Evolutionary conservation across 1,284 basidiomycete species (phyloP), one percentile per base, ranked within the genome.

Genomic region (Malassezia psittaci): DNA sequence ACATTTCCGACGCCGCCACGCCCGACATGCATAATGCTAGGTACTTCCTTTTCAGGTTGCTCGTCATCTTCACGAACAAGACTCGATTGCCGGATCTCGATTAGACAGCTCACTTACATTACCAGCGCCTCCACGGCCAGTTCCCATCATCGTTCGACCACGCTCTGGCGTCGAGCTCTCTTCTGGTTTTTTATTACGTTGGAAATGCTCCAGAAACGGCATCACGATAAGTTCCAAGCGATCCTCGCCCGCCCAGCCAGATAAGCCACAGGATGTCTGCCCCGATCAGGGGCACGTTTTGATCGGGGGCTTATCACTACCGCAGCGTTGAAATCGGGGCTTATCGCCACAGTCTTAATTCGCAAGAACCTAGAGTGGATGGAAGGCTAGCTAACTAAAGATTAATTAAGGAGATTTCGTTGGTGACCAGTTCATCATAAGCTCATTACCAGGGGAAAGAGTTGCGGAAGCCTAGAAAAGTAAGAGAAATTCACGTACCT

Each of bases 1-100:
- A 87, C 82, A 76, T 88, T 88, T 40, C 86, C 86, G 16, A 80
- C 81, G 24, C 86, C 86, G 36, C 86, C 86, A 34, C 86, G 81
- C 16, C 87, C 86, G 41, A 82, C 81, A 38, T 83, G 83, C 61
- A 78, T 79, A n/a, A 38, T 45, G 16, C 18, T n/a, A 18, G 43
- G 56, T 60, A 77, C 79, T n/a, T 46, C 32, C 40, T 40, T 21
- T 15, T 38, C 51, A 7, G 52, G 33, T 12, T 41, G 37, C 34
- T 41, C 16, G 18, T 52, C 51, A 16, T 18, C 19, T 7, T 29
- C 24, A 29, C 24, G 24, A 3, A 29, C 24, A 29, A 29, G 24
- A 29, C 24, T 29, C 7, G 24, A 29, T 29, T 29, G 24, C 24
- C 24, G 48, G 34, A 55, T 55, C 54, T 55, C 15, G 15, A 48